Evolutionary conservation across 2,329 filamentous ascomycete genomes (phyloP).

Genomic region (Fusarium guadeloupense): DNA sequence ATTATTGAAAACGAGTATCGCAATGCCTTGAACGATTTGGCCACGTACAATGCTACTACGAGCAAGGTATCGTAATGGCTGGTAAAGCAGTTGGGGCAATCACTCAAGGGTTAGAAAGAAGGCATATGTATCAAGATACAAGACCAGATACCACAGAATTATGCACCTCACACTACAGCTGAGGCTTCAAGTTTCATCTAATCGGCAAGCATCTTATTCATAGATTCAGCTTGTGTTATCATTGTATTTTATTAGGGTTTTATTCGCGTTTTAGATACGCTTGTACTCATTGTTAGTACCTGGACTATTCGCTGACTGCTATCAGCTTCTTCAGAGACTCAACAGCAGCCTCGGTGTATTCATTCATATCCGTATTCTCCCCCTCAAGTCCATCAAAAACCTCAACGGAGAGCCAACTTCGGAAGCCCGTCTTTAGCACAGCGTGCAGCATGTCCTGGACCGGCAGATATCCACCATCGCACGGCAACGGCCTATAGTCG

Average conservation of each 20-base stretch:
- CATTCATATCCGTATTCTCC: conserved; percentile 5
- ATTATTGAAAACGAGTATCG: conserved; percentile 47
- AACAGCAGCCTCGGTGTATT: conserved; percentile 10
- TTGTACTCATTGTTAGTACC: too few species aligned
- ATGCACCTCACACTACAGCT: too few species aligned
- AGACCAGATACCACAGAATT: too few species aligned
- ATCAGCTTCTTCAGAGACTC: conserved; percentile 23
- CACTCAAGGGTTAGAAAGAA: not conserved
- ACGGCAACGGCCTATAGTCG: conserved; percentile 74
- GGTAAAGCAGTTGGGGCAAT: not conserved
- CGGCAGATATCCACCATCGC: conserved; percentile 75
- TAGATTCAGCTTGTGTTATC: too few species aligned
- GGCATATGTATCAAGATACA: too few species aligned
- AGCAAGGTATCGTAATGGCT: conserved; percentile 37
- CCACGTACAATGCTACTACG: conserved; percentile 36
- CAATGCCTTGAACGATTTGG: conserved; percentile 40
- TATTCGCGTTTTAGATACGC: too few species aligned
- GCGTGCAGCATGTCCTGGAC: conserved; percentile 71
- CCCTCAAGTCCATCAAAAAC: conserved; percentile 64
- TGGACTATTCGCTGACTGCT: not conserved
- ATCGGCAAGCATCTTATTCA: too few species aligned
- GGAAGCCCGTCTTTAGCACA: conserved; percentile 73
- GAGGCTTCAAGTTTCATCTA: too few species aligned
- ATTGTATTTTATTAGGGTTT: too few species aligned
- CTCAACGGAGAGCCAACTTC: conserved; percentile 74